Percentiles rank a stretch among this genome's conserved stretches.
These are phyloP conservation scores for Zygosaccharomyces sapae DNA, from an alignment of 1,139 yeast genomes.

Conservation along the genomic window DNA sequence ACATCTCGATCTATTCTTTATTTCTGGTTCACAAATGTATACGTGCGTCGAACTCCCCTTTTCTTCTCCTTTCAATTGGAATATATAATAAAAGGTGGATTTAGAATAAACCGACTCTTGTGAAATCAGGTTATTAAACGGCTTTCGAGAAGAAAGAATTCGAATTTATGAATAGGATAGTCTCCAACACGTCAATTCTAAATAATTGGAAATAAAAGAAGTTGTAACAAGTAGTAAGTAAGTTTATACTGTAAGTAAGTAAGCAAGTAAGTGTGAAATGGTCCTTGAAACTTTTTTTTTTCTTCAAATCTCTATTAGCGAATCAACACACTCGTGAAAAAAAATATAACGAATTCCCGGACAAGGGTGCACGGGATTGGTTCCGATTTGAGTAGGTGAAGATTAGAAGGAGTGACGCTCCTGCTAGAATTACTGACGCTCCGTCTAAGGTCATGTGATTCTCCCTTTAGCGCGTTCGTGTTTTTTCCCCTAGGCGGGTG, in stretches of 20 bases:
- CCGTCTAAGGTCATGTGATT: neutral
- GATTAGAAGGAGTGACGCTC: neutral
- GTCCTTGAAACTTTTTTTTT: neutral
- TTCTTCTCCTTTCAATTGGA: slow-evolving; percentile 8
- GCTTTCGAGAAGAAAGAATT: neutral
- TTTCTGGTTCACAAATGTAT: neutral
- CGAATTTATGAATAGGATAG: slow-evolving; percentile 5
- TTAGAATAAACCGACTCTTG: slow-evolving; percentile 7
- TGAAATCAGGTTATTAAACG: slow-evolving; percentile 5
- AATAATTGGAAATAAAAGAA: slow-evolving; percentile 4
- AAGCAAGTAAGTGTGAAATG: neutral
- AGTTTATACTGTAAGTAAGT: neutral
- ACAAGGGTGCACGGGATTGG: slow-evolving; percentile 1
- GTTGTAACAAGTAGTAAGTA: neutral
- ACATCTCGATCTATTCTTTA: slow-evolving; percentile 42
- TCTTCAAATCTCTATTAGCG: slow-evolving; percentile 2
- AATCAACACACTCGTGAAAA: slow-evolving; percentile 1
- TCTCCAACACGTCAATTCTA: slow-evolving; percentile 6
- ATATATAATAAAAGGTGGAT: slow-evolving; percentile 6
- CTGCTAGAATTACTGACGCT: neutral
- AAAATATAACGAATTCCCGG: neutral
- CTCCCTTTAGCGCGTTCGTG: neutral
- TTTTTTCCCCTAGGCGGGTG: neutral
- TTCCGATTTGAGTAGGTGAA: neutral
- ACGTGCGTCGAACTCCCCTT: slow-evolving; percentile 4